Evolutionary conservation across 306 rosid species (phyloP), one percentile per base, ranked within the genome.

Genomic region (Vigna mungo): DNA sequence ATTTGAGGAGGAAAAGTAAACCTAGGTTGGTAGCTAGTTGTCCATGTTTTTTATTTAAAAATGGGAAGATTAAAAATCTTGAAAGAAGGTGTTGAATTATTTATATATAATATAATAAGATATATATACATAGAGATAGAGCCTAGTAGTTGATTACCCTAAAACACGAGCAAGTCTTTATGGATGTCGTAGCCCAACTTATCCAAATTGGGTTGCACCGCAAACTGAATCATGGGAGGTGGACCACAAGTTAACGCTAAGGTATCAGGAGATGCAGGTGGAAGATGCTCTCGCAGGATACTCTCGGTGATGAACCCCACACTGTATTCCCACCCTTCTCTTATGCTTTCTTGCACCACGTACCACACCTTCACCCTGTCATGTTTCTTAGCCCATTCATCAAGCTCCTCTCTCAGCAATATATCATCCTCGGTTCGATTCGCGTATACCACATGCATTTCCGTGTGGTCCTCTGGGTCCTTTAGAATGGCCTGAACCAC

Each of bases 221-320:
- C 95, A 27, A 82, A 85, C 82, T 90, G 88, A 80, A 94, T 88
- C 98, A 94, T 89, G 0, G 90, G 88, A 7, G 96, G 97, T n/a
- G 97, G 90, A 3, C 98, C 97, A 72, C 97, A 94, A 0, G 86
- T 84, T 74, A 94, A 70, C 4, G 98, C 98, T 81, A 94, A 55
- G 17, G 89, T 83, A 51, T 78, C 86, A 0, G 73, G 82, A 0
- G 90, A 81, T n/a, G 89, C 90, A 9, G 25, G 61, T 0, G 96
- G 98, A 39, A 87, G 14, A 53, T 94, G 97, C 74, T 89, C 89
- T 80, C 84, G 83, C 81, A 92, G 15, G n/a, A 92, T 62, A 84
- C 14, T 65, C 66, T 92, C 93, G 1, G 85, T 85, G 61, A 94
- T 81, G 87, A 70, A 80, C 7, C 97, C 98, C 51, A 84, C 76